Evolutionary conservation across 2,329 filamentous ascomycete genomes (phyloP), one percentile per base, ranked within the genome.

Genomic region (Epichloe scottii): DNA sequence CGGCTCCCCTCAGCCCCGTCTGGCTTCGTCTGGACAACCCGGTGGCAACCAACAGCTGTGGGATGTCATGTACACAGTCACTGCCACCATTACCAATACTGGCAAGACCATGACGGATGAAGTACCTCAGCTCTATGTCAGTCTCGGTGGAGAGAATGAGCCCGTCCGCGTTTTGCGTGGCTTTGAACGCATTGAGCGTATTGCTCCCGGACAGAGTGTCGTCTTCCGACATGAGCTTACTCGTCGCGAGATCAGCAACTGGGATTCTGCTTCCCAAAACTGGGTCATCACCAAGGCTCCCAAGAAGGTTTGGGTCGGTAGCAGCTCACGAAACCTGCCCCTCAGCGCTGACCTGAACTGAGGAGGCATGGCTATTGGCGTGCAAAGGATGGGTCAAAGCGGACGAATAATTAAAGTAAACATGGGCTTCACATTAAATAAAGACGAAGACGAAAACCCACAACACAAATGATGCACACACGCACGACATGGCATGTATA

Each of bases 181-280:
- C 43, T 97, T 96, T 61, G 87, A 94, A 53, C 80, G 88, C 45
- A 67, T 95, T 53, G 64, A 69, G 55, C 75, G 73, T 47, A 82
- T 96, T 55, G 72, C 77, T 4, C 77, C 87, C 0, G 88, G 87
- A n/a, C 66, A 80, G 66, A 80, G 76, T 48, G 74, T 71, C 3
- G 78, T 74, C 2, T 94, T 93, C 71, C 73, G 66, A 1, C 82
- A 79, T 0, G 76, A 82, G 15, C 68, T 96, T 51, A 89, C 82
- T 5, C 78, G 90, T 39, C 81, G 89, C 51, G 91, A 96, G 62
- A 58, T 96, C 51, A 89, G 84, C 64, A 93, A 89, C 71, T 96
- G 91, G 90, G 87, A 95, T 58, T 71, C 78, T 1, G 74, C 63
- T 1, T 65, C 70, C n/a, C 90, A 96, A 74, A 84, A 96, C 72